A percentile compares a stretch with the other conserved stretches of the same genome.
Conservation (phyloP, 2,329 filamentous ascomycete species). For the Diaporthe ilicicola region DNA sequence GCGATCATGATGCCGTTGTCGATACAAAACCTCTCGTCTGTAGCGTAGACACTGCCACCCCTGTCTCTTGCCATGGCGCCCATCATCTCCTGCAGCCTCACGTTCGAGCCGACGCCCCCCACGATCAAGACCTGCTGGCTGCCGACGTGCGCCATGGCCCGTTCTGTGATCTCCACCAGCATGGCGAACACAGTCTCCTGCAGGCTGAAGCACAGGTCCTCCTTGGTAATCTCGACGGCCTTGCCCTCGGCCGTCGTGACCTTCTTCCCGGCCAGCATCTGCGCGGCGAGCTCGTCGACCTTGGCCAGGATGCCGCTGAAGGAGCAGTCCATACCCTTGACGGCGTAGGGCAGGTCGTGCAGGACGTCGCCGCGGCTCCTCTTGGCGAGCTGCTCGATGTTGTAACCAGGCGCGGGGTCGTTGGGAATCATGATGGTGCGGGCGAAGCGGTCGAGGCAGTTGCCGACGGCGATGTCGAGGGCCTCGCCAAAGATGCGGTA, state of each 20-base stretch:
- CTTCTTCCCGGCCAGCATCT: constrained; percentile 60
- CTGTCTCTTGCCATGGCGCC: constrained; percentile 89
- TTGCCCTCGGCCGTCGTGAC: constrained; percentile 56
- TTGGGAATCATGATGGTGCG: constrained; percentile 91
- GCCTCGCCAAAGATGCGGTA: constrained; percentile 99
- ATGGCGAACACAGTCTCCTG: constrained; percentile 97
- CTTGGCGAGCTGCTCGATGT: constrained; percentile 92
- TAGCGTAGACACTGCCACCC: constrained; percentile 90
- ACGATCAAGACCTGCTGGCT: constrained; percentile 92
- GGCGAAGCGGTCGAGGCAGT: constrained; percentile 96
- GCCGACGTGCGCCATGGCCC: constrained; percentile 97
- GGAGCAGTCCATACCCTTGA: constrained; percentile 98
- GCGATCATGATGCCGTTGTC: constrained; percentile 99
- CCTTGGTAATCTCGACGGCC: constrained; percentile 69
- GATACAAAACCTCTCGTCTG: constrained; percentile 97
- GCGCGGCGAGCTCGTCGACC: constrained; percentile 80
- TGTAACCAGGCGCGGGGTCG: constrained; percentile 96
- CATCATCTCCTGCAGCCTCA: constrained; percentile 98
- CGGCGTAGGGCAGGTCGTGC: constrained; percentile 90
- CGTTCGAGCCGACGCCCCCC: constrained; percentile 94
- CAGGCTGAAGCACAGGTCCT: constrained; percentile 90
- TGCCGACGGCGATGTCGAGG: constrained; percentile 96
- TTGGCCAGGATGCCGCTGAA: constrained; percentile 91
- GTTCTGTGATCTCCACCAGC: constrained; percentile 97
- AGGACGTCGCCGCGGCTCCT: constrained; percentile 71